Evolutionary conservation across 805 yeast species (phyloP).

Genomic region (Myxozyma sirexii): DNA sequence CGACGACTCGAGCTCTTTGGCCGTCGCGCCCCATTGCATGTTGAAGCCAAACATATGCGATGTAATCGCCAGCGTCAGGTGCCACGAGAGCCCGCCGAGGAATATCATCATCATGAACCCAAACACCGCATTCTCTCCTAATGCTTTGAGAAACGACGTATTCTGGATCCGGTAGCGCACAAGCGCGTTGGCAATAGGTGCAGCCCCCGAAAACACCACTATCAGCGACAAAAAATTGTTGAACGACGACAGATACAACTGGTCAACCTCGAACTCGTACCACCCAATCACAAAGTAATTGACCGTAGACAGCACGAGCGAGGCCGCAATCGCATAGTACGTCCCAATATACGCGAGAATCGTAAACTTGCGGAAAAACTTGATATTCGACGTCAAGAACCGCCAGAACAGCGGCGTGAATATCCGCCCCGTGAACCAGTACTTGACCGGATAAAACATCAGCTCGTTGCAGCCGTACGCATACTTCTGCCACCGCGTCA

Average conservation of each 20-base stretch:
- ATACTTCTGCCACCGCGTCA: constrained; percentile 32
- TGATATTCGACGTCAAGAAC: constrained; percentile 21
- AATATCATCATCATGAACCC: constrained; percentile 19
- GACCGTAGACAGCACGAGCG: constrained; percentile 18
- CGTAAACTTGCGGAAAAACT: constrained; percentile 25
- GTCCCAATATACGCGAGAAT: constrained; percentile 29
- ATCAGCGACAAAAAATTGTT: constrained; percentile 13
- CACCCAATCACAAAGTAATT: constrained; percentile 28
- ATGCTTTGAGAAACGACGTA: constrained; percentile 13
- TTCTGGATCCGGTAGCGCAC: constrained; percentile 12
- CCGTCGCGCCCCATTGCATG: constrained; percentile 32
- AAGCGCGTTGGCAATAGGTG: constrained; percentile 21
- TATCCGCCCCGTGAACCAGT: constrained; percentile 16
- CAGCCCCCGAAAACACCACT: constrained; percentile 23
- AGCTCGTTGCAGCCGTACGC: constrained; percentile 30
- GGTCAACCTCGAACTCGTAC: constrained; percentile 17
- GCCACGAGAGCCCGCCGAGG: constrained; percentile 29
- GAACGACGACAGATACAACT: constrained; percentile 23
- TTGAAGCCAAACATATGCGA: constrained; percentile 27
- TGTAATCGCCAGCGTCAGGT: constrained; percentile 19
- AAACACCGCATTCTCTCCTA: constrained; percentile 11
- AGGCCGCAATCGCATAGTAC: constrained; percentile 26
- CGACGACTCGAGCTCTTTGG: constrained; percentile 26
- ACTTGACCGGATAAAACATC: constrained; percentile 17
- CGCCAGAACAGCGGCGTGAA: constrained; percentile 28